Evolutionary conservation across 352 stramenopile genomes (phyloP), one percentile per base, ranked within the genome.

Genomic region (Phytopythium litorale): DNA sequence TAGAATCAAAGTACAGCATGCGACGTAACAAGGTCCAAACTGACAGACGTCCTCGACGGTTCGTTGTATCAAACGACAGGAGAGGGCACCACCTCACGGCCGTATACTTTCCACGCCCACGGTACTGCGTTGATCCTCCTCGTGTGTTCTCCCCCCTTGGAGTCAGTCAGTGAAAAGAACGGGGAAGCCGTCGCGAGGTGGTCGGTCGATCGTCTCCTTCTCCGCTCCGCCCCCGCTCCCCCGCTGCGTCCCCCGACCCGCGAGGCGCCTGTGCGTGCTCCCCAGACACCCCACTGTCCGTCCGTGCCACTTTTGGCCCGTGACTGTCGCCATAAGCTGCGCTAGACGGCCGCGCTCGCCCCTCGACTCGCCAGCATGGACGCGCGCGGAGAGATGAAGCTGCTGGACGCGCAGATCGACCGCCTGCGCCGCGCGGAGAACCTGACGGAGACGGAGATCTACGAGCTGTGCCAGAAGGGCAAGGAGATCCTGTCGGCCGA

Each of bases 401-500:
- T 81, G 73, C 74, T 95, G 60, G 87, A 95, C 73, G 80, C 83
- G 71, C 87, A 95, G 77, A 91, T 95, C 63, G 81, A 87, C 21
- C 87, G 84, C 30, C 63, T 95, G 70, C 84, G 84, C 49, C 81
- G 83, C 58, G 87, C 87, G 32, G 89, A 96, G 79, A 96, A 94
- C 71, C 78, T 97, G 53, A 88, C 81, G 60, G 87, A 94, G 76
- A 92, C 77, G 51, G 88, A 96, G 72, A 91, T 97, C 66, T 94
- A 84, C 63, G 84, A 92, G 68, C 66, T 96, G 59, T 97, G 89
- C 66, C 81, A 94, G 72, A 94, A 94, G 66, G 86, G 78, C 56
- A 94, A 94, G 81, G 88, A 96, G 73, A 96, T 96, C 60, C 75
- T 96, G 50, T 68, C 80, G 38, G 65, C 78, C 60, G 97, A 99